These are phyloP conservation scores for Sporisorium reilianum DNA, from an alignment of 1,284 basidiomycete genomes.

Conservation along the genomic window DNA sequence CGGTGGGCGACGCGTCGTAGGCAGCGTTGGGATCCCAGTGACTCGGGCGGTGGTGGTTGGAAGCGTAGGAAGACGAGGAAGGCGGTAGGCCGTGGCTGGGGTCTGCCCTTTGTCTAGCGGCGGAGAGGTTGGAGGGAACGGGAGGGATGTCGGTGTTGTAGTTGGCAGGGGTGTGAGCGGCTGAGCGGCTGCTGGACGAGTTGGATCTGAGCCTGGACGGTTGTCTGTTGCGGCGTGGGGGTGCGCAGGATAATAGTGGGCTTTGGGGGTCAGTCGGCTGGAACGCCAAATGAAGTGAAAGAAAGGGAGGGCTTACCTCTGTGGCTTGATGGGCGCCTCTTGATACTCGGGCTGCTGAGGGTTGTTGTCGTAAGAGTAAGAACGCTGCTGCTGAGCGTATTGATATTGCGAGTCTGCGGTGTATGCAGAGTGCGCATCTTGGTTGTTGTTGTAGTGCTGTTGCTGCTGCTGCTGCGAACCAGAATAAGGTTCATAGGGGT, in stretches of 20 bases:
- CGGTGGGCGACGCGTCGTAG: conserved; percentile 31
- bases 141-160: conserved; percentile 34
- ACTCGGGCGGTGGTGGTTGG: conserved; percentile 29
- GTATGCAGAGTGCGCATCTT: conserved; percentile 14
- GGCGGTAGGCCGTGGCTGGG: not conserved
- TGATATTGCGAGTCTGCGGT: conserved; percentile 14
- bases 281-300: conserved; percentile 11
- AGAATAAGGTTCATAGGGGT: conserved; percentile 21
- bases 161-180: conserved; percentile 11
- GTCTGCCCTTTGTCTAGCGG: conserved; percentile 16
- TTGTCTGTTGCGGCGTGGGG: conserved; percentile 22
- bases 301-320: conserved; percentile 25
- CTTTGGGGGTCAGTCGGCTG: not conserved
- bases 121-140: conserved; percentile 33
- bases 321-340: conserved; percentile 33
- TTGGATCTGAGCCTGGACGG: conserved; percentile 33
- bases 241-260: not conserved
- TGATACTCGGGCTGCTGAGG: conserved; percentile 31
- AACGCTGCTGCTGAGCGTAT: conserved; percentile 14
- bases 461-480: conserved; percentile 10
- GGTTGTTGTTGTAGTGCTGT: conserved; percentile 15
- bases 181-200: conserved; percentile 29
- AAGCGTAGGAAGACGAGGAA: conserved; percentile 6
- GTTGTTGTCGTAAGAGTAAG: conserved; percentile 26
- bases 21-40: conserved; percentile 41